These are phyloP conservation scores for Arthroderma sp. DNA, from an alignment of 2,329 filamentous ascomycete genomes.

Conservation along the genomic window DNA sequence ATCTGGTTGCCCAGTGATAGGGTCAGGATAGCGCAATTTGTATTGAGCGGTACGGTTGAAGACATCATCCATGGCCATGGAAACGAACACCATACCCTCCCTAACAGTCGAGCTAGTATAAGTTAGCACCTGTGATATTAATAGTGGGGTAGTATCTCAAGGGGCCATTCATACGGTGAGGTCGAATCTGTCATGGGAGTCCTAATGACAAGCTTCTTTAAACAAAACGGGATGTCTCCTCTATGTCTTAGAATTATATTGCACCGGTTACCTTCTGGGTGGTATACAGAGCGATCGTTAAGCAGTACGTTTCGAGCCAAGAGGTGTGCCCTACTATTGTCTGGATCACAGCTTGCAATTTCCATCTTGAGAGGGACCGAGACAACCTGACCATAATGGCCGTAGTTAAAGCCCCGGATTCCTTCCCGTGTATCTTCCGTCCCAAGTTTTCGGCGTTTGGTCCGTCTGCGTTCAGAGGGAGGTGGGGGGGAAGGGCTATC, in stretches of 20 bases:
- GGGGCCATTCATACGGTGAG: too few species aligned
- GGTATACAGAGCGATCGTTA: slow-evolving; percentile 75
- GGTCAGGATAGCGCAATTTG: slow-evolving; percentile 52
- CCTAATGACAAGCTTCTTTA: slow-evolving; percentile 79
- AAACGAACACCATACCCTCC: slow-evolving; percentile 83
- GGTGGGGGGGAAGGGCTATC: too few species aligned
- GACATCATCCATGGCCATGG: slow-evolving; percentile 70
- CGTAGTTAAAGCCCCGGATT: slow-evolving; percentile 57
- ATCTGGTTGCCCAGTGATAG: slow-evolving; percentile 11
- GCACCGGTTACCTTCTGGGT: slow-evolving; percentile 74
- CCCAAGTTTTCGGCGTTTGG: slow-evolving; percentile 60
- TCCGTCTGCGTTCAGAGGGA: slow-evolving; percentile 12
- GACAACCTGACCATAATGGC: slow-evolving; percentile 75
- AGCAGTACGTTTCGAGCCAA: slow-evolving; percentile 55
- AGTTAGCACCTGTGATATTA: neutral
- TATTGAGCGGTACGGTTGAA: slow-evolving; percentile 61
- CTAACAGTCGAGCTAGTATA: slow-evolving; percentile 48
- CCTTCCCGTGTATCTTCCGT: slow-evolving; percentile 41
- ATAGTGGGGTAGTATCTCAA: too few species aligned
- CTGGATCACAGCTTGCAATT: slow-evolving; percentile 78
- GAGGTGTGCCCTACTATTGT: slow-evolving; percentile 38
- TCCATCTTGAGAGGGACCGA: slow-evolving; percentile 73
- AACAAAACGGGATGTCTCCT: slow-evolving; percentile 63
- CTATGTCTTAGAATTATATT: slow-evolving; percentile 77
- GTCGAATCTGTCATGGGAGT: slow-evolving; percentile 47